Evolutionary conservation across 768 basidiomycete species (phyloP).

Genomic region (Pleurotus djamor): DNA sequence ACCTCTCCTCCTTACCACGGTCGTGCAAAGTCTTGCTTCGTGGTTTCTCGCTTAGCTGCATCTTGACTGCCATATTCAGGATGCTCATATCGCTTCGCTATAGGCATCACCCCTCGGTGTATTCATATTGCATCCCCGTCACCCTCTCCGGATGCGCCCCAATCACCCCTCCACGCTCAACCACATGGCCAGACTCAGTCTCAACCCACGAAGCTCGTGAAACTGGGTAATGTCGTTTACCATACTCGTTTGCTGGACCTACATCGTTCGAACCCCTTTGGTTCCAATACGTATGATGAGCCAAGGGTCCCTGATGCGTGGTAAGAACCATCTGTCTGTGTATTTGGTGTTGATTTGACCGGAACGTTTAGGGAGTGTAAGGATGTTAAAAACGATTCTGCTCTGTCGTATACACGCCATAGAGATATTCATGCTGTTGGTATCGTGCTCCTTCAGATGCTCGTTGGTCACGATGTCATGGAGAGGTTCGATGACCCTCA

Average conservation of each 20-base stretch:
- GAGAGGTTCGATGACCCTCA: constrained; percentile 52
- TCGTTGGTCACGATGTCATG: constrained; percentile 73
- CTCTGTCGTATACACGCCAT: constrained; percentile 69
- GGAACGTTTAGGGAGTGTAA: constrained; percentile 56
- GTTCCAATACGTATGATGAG: constrained; percentile 33
- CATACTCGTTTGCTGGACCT: constrained; percentile 74
- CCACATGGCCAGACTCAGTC: not conserved
- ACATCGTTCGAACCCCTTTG: constrained; percentile 83
- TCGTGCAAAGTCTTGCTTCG: too few relatives aligned
- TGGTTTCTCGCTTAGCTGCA: too few relatives aligned
- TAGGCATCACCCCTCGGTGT: constrained; percentile 57
- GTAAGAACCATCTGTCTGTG: constrained; percentile 11
- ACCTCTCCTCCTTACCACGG: too few relatives aligned
- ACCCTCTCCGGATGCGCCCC: too few relatives aligned
- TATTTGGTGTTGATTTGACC: not conserved
- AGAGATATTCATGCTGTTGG: constrained; percentile 85
- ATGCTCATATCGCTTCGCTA: too few relatives aligned
- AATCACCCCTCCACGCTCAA: too few relatives aligned
- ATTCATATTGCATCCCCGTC: constrained; percentile 52
- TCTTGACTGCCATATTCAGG: too few relatives aligned
- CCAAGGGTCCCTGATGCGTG: constrained; percentile 46
- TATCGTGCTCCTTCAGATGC: constrained; percentile 80
- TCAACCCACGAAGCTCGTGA: constrained; percentile 63
- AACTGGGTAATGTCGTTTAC: constrained; percentile 73
- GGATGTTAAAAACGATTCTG: constrained; percentile 76